Evolutionary conservation across 805 yeast species (phyloP).

Genomic region (Lachancea fermentati): DNA sequence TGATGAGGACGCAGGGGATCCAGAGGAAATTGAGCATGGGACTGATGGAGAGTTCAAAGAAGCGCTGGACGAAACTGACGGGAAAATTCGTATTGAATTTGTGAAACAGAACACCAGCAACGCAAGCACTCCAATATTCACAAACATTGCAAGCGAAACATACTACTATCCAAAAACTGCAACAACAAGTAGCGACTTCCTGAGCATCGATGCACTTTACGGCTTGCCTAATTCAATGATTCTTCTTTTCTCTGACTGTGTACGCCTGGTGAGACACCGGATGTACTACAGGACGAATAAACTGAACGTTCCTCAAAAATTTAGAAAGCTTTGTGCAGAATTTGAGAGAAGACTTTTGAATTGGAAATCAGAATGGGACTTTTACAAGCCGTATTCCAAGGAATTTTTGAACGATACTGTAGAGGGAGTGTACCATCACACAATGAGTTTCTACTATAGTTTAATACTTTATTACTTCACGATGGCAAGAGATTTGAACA

Average conservation of each 20-base stretch:
- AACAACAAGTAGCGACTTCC: slow-evolving; percentile 48
- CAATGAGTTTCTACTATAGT: slow-evolving; percentile 71
- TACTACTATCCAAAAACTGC: slow-evolving; percentile 30
- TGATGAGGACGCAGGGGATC: slow-evolving; percentile 9
- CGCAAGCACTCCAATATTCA: slow-evolving; percentile 35
- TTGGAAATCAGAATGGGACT: slow-evolving; percentile 77
- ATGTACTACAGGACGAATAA: slow-evolving; percentile 38
- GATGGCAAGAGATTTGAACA: slow-evolving; percentile 49
- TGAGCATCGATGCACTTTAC: slow-evolving; percentile 74
- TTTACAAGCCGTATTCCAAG: slow-evolving; percentile 31
- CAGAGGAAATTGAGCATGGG: neutral
- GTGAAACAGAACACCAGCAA: slow-evolving; percentile 16
- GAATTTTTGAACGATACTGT: slow-evolving; percentile 37
- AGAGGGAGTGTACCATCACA: slow-evolving; percentile 74
- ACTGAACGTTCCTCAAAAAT: slow-evolving; percentile 21
- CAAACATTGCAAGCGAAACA: slow-evolving; percentile 38
- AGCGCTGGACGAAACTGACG: slow-evolving; percentile 40
- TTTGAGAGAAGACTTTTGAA: slow-evolving; percentile 47
- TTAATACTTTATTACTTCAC: slow-evolving; percentile 66
- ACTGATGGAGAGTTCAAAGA: slow-evolving; percentile 15
- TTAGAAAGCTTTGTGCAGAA: slow-evolving; percentile 22
- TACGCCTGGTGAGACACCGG: slow-evolving; percentile 57
- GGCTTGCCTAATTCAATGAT: slow-evolving; percentile 82
- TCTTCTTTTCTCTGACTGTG: slow-evolving; percentile 65
- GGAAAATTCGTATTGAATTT: slow-evolving; percentile 44